Evolutionary conservation across 2,329 filamentous ascomycete species (phyloP), one percentile per base, ranked within the genome.

Genomic region (Penicillium rolfsii): DNA sequence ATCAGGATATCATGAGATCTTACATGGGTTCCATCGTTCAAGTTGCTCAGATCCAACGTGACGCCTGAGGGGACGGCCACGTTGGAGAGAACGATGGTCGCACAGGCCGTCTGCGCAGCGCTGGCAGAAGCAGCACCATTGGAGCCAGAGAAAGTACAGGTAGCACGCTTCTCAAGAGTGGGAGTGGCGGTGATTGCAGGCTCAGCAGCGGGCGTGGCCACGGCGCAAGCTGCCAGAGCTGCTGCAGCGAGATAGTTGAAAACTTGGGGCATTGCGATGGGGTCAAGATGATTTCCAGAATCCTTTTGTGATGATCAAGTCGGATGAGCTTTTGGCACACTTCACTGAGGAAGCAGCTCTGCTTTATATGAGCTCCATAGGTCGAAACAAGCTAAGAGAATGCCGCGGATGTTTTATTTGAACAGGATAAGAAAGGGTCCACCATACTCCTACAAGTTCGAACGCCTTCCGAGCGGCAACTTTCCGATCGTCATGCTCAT

Each of bases 21-120:
- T 60, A 66, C 64, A 36, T 62, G 57, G 22, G 64, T 60, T 16
- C 62, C 64, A n/a, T 56, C 46, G 5, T 52, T 45, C 5, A 66
- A 55, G 14, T 58, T 60, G n/a, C 57, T 43, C 12, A 66, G 53
- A 11, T 64, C 64, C 43, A 66, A 43, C n/a, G 59, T 56, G 24
- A 59, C 50, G 12, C 64, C 64, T 9, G 64, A 60, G 35, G 64
- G 64, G 19, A 66, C 64, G 3, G 57, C 62, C 33, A 66, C 61
- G 61, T 73, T 71, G 56, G 66, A 70, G 5, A 81, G 71, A 30
- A 75, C 68, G 57, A 81, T 80, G 50, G 69, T 72, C 1, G 74
- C 68, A 70, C 76, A 78, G 22, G 73, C 72, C 12, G 62, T 64
- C 66, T 73, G 70, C 24, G 68, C 67, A 55, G 67, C 68, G 58